A percentile compares a stretch with the other conserved stretches of the same genome.
These are phyloP conservation scores for Pochonia chlamydosporia DNA, from an alignment of 2,329 filamentous ascomycete genomes.

Conservation along the genomic window DNA sequence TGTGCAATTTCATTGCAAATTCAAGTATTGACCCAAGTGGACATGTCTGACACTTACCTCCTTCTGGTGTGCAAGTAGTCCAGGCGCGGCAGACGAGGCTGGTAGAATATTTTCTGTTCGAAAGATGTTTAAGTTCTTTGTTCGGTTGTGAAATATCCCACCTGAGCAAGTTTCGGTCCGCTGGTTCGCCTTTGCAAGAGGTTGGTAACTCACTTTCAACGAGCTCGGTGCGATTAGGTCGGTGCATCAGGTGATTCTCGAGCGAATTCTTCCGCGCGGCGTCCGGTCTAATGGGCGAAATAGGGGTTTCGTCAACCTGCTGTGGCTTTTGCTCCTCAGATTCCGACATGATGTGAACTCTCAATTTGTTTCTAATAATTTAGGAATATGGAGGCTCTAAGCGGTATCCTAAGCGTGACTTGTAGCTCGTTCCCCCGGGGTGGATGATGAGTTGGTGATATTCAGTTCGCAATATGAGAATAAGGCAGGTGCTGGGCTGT, in stretches of 20 bases:
- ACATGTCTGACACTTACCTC: constrained; percentile 43
- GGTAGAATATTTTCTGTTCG: constrained; percentile 82
- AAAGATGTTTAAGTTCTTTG: constrained; percentile 13
- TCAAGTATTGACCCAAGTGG: neutral
- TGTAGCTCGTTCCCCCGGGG: no score
- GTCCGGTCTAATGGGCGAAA: constrained; percentile 49
- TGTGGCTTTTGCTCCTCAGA: constrained; percentile 14
- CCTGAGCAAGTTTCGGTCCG: neutral
- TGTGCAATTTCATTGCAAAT: no score
- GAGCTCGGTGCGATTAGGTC: constrained; percentile 70
- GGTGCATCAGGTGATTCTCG: constrained; percentile 65
- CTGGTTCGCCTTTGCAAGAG: no score
- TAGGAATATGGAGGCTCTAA: neutral
- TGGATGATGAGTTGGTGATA: no score
- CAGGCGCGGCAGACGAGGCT: constrained; percentile 69
- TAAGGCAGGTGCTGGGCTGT: no score
- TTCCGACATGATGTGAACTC: constrained; percentile 21
- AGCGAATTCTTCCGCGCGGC: constrained; percentile 60
- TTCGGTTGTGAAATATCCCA: neutral
- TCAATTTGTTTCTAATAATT: no score
- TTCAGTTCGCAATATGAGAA: no score
- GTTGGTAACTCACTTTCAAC: constrained; percentile 66
- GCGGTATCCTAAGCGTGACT: no score
- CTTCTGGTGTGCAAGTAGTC: constrained; percentile 72
- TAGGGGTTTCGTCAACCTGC: constrained; percentile 44